phyloP scores from a whole-genome alignment of 495 filamentous ascomycete genomes.

The Neurospora tetrasperma region DNA sequence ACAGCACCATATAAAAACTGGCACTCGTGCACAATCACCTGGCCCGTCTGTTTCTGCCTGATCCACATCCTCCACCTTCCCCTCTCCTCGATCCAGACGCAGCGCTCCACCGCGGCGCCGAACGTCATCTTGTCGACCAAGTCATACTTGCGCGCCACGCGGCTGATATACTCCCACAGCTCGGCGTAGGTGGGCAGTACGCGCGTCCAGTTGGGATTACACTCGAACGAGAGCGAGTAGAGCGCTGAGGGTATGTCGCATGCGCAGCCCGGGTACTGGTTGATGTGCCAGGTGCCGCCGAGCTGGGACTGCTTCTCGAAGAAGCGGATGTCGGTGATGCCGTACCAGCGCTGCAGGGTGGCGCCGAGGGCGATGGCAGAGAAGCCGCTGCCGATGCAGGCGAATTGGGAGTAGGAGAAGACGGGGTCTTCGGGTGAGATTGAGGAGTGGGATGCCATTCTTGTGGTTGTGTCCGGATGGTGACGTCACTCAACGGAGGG shows the following conservation, averaged over 20 bases:
- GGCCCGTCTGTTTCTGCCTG: slow-evolving; percentile 2
- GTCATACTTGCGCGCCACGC: slow-evolving; percentile 46
- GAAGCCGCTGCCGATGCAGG: slow-evolving; percentile 53
- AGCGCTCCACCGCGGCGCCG: slow-evolving; percentile 45
- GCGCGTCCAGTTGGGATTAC: slow-evolving; percentile 48
- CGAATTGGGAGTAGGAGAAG: slow-evolving; percentile 22
- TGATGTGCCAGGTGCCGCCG: slow-evolving; percentile 61
- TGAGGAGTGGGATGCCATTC: neutral
- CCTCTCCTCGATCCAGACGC: slow-evolving; percentile 48
- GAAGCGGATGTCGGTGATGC: slow-evolving; percentile 50
- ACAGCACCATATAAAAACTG: slow-evolving; percentile 39
- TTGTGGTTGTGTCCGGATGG: neutral
- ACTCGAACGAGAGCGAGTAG: slow-evolving; percentile 54
- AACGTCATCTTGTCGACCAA: slow-evolving; percentile 52
- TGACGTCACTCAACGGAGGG: neutral
- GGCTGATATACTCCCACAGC: slow-evolving; percentile 48
- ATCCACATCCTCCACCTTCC: slow-evolving; percentile 23
- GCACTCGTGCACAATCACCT: slow-evolving; percentile 12
- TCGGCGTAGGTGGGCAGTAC: slow-evolving; percentile 46
- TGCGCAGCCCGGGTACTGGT: slow-evolving; percentile 49
- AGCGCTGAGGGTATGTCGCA: slow-evolving; percentile 37
- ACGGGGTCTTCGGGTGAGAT: neutral
- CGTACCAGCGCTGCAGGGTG: slow-evolving; percentile 46
- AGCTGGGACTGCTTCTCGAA: slow-evolving; percentile 52
- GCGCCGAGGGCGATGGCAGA: slow-evolving; percentile 59